A percentile compares a stretch with the other conserved stretches of the same genome.
phyloP scores from a whole-genome alignment of 306 rosid genomes.

The Gillenia trifoliata region DNA sequence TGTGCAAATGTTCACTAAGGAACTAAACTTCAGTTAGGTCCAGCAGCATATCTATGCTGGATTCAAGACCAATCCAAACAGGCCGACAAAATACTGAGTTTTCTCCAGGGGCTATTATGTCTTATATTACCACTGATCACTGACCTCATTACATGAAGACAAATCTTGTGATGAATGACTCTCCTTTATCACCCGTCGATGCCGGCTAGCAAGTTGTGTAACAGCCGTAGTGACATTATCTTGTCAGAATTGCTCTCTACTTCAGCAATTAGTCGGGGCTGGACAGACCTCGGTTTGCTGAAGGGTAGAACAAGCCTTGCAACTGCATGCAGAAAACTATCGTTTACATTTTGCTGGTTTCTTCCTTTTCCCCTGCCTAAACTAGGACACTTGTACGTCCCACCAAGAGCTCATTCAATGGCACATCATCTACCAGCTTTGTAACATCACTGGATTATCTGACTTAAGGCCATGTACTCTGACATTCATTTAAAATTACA shows the following conservation, averaged over 20 bases:
- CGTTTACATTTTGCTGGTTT: constrained; percentile 44
- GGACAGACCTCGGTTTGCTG: constrained; percentile 50
- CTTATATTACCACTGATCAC: constrained; percentile 25
- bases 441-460: constrained; percentile 71
- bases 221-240: constrained; percentile 43
- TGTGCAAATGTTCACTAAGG: neutral
- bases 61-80: constrained; percentile 2
- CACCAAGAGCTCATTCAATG: constrained; percentile 64
- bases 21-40: neutral
- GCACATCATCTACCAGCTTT: constrained; percentile 59
- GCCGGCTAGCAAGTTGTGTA: too few species aligned
- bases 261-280: constrained; percentile 52
- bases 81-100: too few species aligned
- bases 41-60: neutral
- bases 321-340: constrained; percentile 53
- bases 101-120: constrained; percentile 17
- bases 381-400: constrained; percentile 46
- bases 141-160: constrained; percentile 57
- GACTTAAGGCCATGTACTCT: constrained; percentile 85
- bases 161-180: constrained; percentile 34
- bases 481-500: constrained; percentile 22
- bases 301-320: constrained; percentile 71
- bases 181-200: constrained; percentile 54
- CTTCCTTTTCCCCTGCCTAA: constrained; percentile 67
- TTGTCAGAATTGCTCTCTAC: constrained; percentile 51